Percentiles rank a stretch among this genome's conserved stretches.
These are phyloP conservation scores for Fusarium metavorans DNA, from an alignment of 2,329 filamentous ascomycete genomes.

Conservation along the genomic window DNA sequence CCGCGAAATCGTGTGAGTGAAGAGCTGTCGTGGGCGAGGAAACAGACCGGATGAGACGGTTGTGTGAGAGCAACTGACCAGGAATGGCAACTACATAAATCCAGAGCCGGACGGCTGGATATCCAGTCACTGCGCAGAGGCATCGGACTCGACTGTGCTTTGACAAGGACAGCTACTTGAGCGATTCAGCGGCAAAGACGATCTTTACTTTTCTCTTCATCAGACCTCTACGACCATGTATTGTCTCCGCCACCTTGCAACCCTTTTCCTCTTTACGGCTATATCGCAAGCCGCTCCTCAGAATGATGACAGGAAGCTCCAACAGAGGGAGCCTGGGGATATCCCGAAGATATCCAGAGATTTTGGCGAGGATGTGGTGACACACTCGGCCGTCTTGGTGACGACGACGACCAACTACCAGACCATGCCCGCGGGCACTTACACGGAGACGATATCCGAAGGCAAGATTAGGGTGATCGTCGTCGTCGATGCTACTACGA, in stretches of 20 bases:
- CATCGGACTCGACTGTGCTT: neutral
- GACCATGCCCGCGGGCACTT: slow-evolving; percentile 43
- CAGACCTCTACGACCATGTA: slow-evolving; percentile 3
- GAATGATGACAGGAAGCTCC: neutral
- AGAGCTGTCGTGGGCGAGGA: neutral
- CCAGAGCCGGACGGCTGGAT: slow-evolving; percentile 12
- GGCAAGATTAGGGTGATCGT: slow-evolving; percentile 36
- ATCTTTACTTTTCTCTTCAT: neutral
- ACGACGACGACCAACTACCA: slow-evolving; percentile 35
- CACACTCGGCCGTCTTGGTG: neutral
- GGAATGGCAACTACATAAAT: slow-evolving; percentile 33
- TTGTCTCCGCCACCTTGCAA: neutral
- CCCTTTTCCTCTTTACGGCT: slow-evolving; percentile 3
- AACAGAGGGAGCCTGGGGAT: neutral
- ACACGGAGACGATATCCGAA: slow-evolving; percentile 35
- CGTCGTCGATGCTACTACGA: slow-evolving; percentile 26
- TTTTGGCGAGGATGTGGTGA: neutral
- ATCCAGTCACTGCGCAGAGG: neutral
- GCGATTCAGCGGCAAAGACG: neutral
- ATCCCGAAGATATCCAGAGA: neutral
- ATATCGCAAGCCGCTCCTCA: neutral
- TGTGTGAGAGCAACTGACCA: slow-evolving; percentile 5
- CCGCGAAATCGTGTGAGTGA: slow-evolving; percentile 2
- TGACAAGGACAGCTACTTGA: neutral
- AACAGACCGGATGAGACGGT: neutral